These are phyloP conservation scores for Cryphonectria naterciae DNA, from an alignment of 2,329 filamentous ascomycete genomes.

Conservation along the genomic window DNA sequence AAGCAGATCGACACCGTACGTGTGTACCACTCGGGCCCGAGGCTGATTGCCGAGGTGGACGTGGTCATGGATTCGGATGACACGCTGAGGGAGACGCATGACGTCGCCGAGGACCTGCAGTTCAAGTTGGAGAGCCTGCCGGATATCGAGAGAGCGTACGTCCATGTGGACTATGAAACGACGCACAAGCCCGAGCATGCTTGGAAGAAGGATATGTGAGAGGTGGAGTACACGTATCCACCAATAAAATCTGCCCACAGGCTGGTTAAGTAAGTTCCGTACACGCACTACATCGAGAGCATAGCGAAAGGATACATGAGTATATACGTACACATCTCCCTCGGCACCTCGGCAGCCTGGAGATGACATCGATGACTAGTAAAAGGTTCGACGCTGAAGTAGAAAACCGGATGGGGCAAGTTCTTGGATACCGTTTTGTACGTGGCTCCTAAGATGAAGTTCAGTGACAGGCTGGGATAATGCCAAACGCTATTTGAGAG, in stretches of 20 bases:
- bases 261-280: neutral
- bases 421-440: neutral
- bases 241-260: neutral
- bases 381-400: neutral
- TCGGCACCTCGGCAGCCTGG: neutral
- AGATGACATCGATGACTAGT: neutral
- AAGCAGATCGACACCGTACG: slow-evolving; percentile 91
- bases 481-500: neutral
- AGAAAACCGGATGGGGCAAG: neutral
- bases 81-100: slow-evolving; percentile 79
- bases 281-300: neutral
- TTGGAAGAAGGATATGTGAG: slow-evolving; percentile 64
- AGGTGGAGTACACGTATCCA: neutral
- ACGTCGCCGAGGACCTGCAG: slow-evolving; percentile 92
- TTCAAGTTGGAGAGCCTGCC: slow-evolving; percentile 91
- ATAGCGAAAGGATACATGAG: neutral
- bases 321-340: neutral
- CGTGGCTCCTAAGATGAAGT: neutral
- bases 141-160: slow-evolving; percentile 90
- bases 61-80: slow-evolving; percentile 85
- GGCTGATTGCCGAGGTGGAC: slow-evolving; percentile 93
- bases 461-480: neutral
- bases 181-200: slow-evolving; percentile 88
- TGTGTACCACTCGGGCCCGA: slow-evolving; percentile 86
- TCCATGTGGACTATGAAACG: slow-evolving; percentile 97